Conservation (phyloP, 2,329 filamentous ascomycete species). For the Xylariaceae sp. region DNA sequence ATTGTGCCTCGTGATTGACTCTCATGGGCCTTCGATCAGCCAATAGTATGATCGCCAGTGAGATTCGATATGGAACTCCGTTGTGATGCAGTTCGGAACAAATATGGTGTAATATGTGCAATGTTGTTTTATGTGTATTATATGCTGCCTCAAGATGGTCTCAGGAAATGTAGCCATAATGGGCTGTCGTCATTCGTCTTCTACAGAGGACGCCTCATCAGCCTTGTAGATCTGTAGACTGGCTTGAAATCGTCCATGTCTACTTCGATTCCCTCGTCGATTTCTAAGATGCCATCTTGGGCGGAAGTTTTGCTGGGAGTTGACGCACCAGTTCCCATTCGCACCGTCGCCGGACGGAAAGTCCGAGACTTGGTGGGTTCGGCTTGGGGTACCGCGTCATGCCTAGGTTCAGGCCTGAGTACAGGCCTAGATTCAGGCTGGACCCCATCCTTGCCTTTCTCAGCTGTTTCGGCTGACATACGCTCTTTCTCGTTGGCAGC, state of each 20-base stretch:
- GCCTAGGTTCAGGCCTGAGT: neutral
- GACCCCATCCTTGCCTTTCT: conserved; percentile 4
- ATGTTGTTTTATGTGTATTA: conserved; percentile 13
- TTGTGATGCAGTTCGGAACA: conserved; percentile 34
- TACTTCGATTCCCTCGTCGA: conserved; percentile 44
- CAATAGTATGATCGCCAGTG: conserved; percentile 15
- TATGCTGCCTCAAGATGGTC: neutral
- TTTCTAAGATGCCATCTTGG: conserved; percentile 33
- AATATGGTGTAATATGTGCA: conserved; percentile 24
- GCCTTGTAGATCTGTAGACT: conserved; percentile 33
- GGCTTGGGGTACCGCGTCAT: neutral
- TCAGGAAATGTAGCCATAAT: neutral
- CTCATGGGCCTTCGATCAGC: neutral
- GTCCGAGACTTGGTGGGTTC: conserved; percentile 52
- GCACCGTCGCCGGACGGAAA: conserved; percentile 60
- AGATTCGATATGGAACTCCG: conserved; percentile 36
- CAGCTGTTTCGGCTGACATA: conserved; percentile 52
- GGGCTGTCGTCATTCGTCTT: conserved; percentile 7
- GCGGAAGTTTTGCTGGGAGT: conserved; percentile 32
- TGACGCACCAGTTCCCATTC: conserved; percentile 50
- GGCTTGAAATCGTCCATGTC: conserved; percentile 41
- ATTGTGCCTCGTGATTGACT: neutral
- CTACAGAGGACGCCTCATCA: conserved; percentile 32
- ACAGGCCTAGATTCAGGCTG: conserved; percentile 1
- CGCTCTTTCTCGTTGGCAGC: conserved; percentile 67